phyloP scores from a whole-genome alignment of 352 stramenopile species.

The Phytophthora tubulina region DNA sequence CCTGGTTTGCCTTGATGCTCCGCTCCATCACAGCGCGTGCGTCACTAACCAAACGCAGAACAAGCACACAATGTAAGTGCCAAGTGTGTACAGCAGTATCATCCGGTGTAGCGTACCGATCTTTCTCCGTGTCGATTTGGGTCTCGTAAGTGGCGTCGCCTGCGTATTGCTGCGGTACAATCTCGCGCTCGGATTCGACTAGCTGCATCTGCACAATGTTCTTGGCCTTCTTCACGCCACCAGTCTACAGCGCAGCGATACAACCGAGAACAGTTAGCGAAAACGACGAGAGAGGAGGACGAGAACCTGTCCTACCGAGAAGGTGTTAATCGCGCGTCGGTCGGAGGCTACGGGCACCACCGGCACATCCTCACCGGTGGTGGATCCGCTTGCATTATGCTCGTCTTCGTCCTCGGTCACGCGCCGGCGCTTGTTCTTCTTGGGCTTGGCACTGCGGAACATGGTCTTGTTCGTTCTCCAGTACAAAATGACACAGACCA shows the following conservation, averaged over 20 bases:
- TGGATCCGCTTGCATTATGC: neutral
- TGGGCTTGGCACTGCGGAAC: conserved; percentile 54
- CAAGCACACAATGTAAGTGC: conserved; percentile 1
- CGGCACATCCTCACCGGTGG: conserved; percentile 12
- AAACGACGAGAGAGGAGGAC: neutral
- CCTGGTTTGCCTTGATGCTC: conserved; percentile 76
- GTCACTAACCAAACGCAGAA: conserved; percentile 54
- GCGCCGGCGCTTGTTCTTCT: conserved; percentile 63
- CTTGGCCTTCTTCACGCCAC: conserved; percentile 59
- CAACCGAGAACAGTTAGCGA: too few species aligned
- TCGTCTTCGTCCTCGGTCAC: conserved; percentile 51
- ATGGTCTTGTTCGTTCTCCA: conserved; percentile 23
- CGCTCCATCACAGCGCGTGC: conserved; percentile 81
- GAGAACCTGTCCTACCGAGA: conserved; percentile 15
- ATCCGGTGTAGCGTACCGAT: conserved; percentile 47
- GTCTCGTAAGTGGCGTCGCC: conserved; percentile 86
- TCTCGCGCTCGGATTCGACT: conserved; percentile 78
- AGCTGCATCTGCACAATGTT: conserved; percentile 69
- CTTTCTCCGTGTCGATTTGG: conserved; percentile 85
- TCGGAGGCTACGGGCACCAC: conserved; percentile 9
- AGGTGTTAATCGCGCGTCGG: conserved; percentile 25
- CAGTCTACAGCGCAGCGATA: conserved; percentile 45
- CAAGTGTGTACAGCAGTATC: too few species aligned
- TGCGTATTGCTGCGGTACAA: conserved; percentile 82
- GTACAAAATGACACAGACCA: conserved; percentile 15